phyloP scores from a whole-genome alignment of 2,329 filamentous ascomycete genomes.

The Ceratocystis destructans region DNA sequence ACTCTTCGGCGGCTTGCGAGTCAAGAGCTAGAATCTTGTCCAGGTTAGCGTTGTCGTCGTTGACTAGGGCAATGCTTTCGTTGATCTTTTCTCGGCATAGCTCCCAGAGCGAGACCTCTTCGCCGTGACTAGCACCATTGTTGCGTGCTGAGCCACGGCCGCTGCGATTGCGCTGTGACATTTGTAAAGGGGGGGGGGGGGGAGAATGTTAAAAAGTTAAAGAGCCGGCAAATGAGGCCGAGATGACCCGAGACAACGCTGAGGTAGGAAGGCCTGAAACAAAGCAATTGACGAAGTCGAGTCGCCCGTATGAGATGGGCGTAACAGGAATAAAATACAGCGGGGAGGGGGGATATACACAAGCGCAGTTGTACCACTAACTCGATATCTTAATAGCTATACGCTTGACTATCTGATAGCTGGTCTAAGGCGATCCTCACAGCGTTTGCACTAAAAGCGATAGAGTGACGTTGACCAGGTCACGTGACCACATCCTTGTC shows the following conservation, averaged over 20 bases:
- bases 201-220: neutral
- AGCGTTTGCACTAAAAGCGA: neutral
- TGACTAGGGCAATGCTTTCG: constrained; percentile 31
- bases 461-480: neutral
- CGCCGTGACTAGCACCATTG: constrained; percentile 31
- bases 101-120: constrained; percentile 34
- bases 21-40: constrained; percentile 30
- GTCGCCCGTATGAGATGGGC: neutral
- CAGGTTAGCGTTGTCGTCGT: constrained; percentile 32
- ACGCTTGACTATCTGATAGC: neutral
- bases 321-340: no score
- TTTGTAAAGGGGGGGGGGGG: constrained; percentile 21
- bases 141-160: constrained; percentile 33
- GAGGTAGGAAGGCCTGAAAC: neutral
- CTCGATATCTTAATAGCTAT: neutral
- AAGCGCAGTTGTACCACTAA: neutral
- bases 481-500: neutral
- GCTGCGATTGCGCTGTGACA: constrained; percentile 34
- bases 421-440: neutral
- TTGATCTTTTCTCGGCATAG: constrained; percentile 29
- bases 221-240: neutral
- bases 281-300: neutral
- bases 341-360: no score
- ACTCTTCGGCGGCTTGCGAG: constrained; percentile 30
- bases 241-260: neutral